Conservation (phyloP, 352 stramenopile genomes). For the Aphanomyces cochlioides region DNA sequence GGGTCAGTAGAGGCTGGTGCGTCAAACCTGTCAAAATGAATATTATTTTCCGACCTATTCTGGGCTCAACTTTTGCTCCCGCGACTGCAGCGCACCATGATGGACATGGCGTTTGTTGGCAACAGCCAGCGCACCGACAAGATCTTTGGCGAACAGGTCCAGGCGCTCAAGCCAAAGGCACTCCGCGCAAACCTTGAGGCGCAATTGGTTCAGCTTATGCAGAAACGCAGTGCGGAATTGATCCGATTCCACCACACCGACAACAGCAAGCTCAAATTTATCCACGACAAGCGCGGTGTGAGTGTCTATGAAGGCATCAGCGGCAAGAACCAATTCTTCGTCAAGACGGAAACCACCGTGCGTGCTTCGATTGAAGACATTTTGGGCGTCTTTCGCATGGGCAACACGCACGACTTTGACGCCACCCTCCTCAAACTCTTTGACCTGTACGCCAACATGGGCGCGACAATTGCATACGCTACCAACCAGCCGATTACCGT, state of each 20-base stretch:
- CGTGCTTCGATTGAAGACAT: constrained; percentile 16
- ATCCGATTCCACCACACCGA: constrained; percentile 5
- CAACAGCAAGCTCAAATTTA: not conserved
- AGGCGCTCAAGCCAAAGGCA: constrained; percentile 5
- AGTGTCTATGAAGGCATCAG: constrained; percentile 18
- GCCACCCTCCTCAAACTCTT: constrained; percentile 21
- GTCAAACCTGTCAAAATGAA: too few relatives aligned
- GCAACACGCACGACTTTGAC: constrained; percentile 24
- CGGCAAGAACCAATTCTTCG: constrained; percentile 12
- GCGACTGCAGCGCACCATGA: not conserved
- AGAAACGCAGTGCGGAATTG: constrained; percentile 8
- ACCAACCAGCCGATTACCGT: constrained; percentile 8
- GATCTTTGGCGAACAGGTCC: constrained; percentile 15
- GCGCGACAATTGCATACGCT: constrained; percentile 10
- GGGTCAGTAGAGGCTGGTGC: too few relatives aligned
- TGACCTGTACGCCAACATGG: constrained; percentile 26
- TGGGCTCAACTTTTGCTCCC: not conserved
- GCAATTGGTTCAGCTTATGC: not conserved
- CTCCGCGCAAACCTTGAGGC: not conserved
- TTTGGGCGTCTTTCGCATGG: constrained; percentile 4
- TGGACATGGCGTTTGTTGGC: constrained; percentile 15
- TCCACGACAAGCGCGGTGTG: constrained; percentile 24
- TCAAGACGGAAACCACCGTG: constrained; percentile 25
- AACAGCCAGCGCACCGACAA: constrained; percentile 11
- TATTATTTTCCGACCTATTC: too few relatives aligned